phyloP scores from a whole-genome alignment of 2,329 filamentous ascomycete species.

The Verticillium isaacii region DNA sequence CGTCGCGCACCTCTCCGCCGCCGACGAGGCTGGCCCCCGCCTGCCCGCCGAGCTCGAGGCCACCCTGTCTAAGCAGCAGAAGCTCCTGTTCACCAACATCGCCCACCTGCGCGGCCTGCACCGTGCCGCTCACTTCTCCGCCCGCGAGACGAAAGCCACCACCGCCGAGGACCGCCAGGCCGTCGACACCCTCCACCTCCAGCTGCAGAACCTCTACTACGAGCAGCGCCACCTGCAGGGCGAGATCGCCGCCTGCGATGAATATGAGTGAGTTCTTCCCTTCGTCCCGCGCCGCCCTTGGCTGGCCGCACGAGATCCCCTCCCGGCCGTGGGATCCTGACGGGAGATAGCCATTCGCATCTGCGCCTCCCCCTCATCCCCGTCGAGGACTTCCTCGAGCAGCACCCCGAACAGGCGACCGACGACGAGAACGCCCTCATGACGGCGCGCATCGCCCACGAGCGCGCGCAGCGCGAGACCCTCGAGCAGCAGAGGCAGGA shows the following conservation, averaged over 20 bases:
- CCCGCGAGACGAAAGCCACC: conserved; percentile 77
- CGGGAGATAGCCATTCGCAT: conserved; percentile 68
- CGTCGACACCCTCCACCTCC: conserved; percentile 85
- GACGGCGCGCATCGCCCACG: conserved; percentile 86
- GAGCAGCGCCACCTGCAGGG: conserved; percentile 87
- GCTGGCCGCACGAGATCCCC: not conserved
- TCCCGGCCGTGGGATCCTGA: not conserved
- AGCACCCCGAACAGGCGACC: conserved; percentile 70
- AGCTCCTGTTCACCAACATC: conserved; percentile 72
- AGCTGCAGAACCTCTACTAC: conserved; percentile 94
- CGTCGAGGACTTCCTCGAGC: conserved; percentile 71
- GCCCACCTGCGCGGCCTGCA: conserved; percentile 79
- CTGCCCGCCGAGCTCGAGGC: conserved; percentile 44
- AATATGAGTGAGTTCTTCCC: conserved; percentile 68
- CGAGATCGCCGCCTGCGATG: conserved; percentile 87
- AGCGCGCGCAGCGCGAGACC: conserved; percentile 76
- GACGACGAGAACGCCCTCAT: conserved; percentile 77
- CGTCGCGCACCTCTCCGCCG: conserved; percentile 44
- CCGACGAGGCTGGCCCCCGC: conserved; percentile 36
- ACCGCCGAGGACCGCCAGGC: conserved; percentile 87
- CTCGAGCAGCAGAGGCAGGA: conserved; percentile 81
- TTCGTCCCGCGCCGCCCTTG: too few relatives aligned
- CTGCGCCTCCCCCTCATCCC: conserved; percentile 80
- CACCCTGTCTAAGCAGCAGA: conserved; percentile 70
- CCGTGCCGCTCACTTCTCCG: conserved; percentile 72